phyloP scores from a whole-genome alignment of 2,329 filamentous ascomycete genomes.

The Cercospora canescens region DNA sequence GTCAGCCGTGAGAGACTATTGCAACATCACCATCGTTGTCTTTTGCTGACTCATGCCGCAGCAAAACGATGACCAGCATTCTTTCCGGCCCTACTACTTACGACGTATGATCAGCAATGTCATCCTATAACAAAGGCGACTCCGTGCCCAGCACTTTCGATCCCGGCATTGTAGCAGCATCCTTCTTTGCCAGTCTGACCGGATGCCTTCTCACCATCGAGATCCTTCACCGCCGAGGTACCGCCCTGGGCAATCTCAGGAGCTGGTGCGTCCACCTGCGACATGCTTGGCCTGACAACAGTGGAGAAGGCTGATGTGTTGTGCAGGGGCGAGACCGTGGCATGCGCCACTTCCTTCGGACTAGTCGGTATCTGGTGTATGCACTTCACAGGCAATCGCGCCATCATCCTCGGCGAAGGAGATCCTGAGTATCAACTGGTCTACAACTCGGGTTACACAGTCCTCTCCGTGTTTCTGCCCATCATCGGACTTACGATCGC shows the following conservation, averaged over 20 bases:
- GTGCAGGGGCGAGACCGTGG: slow-evolving; percentile 43
- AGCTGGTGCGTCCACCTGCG: slow-evolving; percentile 31
- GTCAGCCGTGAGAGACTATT: not conserved
- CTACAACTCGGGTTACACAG: slow-evolving; percentile 72
- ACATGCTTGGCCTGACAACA: not conserved
- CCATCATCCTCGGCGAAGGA: slow-evolving; percentile 69
- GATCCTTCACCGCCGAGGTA: slow-evolving; percentile 64
- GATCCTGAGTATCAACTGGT: slow-evolving; percentile 62
- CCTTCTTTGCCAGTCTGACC: slow-evolving; percentile 69
- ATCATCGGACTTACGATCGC: slow-evolving; percentile 72
- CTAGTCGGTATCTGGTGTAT: slow-evolving; percentile 55
- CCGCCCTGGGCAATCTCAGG: slow-evolving; percentile 31
- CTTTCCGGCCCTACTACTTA: not conserved
- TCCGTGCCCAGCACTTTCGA: slow-evolving; percentile 43
- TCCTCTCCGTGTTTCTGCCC: slow-evolving; percentile 76
- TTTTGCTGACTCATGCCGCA: not conserved
- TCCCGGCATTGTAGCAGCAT: slow-evolving; percentile 67
- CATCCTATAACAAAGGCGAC: slow-evolving; percentile 9
- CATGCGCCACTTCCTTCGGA: slow-evolving; percentile 47
- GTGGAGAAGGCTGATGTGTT: slow-evolving; percentile 1
- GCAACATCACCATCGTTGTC: not conserved
- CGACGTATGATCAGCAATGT: slow-evolving; percentile 3
- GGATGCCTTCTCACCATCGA: slow-evolving; percentile 80
- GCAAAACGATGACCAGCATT: not conserved
- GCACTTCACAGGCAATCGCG: slow-evolving; percentile 83